Percentiles rank a stretch among this genome's conserved stretches.
Evolutionary conservation across 2,329 filamentous ascomycete genomes (phyloP).

Genomic region (Clarireedia hainanense): DNA sequence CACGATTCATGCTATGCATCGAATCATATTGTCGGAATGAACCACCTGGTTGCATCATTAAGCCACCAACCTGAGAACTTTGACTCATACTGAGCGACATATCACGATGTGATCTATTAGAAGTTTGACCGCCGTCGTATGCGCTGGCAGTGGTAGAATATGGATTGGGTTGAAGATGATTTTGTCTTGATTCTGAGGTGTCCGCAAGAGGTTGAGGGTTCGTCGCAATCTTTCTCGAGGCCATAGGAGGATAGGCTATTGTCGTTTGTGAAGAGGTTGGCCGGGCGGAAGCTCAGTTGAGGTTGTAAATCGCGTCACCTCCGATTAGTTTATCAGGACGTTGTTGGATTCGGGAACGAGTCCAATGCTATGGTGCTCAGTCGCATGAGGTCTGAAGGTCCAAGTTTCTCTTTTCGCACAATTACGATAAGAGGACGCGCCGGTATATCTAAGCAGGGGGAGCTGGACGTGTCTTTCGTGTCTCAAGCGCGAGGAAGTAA

Average conservation of each 20-base stretch:
- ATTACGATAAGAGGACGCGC: constrained; percentile 19
- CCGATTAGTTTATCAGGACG: background rate
- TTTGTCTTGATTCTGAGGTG: constrained; percentile 24
- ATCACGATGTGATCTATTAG: constrained; percentile 14
- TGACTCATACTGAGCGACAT: constrained; percentile 31
- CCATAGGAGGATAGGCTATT: constrained; percentile 17
- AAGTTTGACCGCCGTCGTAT: constrained; percentile 19
- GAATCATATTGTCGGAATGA: constrained; percentile 26
- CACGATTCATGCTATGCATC: constrained; percentile 19
- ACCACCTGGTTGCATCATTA: constrained; percentile 29
- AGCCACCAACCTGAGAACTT: constrained; percentile 25
- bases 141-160: constrained; percentile 17
- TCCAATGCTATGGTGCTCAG: background rate
- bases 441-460: constrained; percentile 7
- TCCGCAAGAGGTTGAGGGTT: constrained; percentile 25
- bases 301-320: constrained; percentile 11
- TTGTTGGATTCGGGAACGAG: background rate
- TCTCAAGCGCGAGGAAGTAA: constrained; percentile 14
- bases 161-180: constrained; percentile 18
- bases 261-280: background rate
- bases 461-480: constrained; percentile 18
- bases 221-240: constrained; percentile 17
- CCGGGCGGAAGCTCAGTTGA: background rate
- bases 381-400: background rate
- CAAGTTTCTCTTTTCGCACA: background rate